A percentile compares a stretch with the other conserved stretches of the same genome.
These are phyloP conservation scores for Mimosa pudica DNA, from an alignment of 306 rosid species.

Conservation along the genomic window DNA sequence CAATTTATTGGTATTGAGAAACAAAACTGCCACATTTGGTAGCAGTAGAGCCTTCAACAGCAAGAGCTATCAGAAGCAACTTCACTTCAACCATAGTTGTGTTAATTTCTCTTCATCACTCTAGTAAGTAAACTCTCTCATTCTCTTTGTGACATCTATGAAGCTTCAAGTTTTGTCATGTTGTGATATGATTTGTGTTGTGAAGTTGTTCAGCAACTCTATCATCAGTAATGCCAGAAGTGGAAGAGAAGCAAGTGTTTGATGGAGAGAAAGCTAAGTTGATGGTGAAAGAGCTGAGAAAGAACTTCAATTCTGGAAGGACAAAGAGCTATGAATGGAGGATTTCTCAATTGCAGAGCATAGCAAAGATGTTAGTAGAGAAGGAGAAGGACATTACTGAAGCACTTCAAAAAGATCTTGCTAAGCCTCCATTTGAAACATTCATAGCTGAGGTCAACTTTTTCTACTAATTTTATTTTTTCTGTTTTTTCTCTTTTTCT, in stretches of 20 bases:
- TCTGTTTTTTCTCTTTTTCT: neutral
- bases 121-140: constrained; percentile 40
- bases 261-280: constrained; percentile 50
- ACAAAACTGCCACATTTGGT: constrained; percentile 36
- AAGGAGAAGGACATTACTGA: constrained; percentile 60
- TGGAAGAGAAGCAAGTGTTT: constrained; percentile 47
- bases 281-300: constrained; percentile 59
- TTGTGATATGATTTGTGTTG: constrained; percentile 14
- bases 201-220: constrained; percentile 56
- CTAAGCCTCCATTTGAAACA: constrained; percentile 68
- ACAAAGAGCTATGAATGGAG: constrained; percentile 83
- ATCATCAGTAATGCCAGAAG: constrained; percentile 44
- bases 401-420: constrained; percentile 71
- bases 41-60: constrained; percentile 43
- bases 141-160: constrained; percentile 1
- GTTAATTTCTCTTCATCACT: constrained; percentile 42
- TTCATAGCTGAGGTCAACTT: constrained; percentile 69
- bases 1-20: constrained; percentile 1
- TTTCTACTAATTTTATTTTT: neutral
- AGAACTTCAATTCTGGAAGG: constrained; percentile 59
- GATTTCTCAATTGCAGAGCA: constrained; percentile 61
- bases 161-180: neutral
- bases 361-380: constrained; percentile 68
- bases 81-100: constrained; percentile 33
- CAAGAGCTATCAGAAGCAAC: constrained; percentile 38